Conservation (phyloP, 2,329 filamentous ascomycete genomes). For the Emericellopsis atlantica region DNA sequence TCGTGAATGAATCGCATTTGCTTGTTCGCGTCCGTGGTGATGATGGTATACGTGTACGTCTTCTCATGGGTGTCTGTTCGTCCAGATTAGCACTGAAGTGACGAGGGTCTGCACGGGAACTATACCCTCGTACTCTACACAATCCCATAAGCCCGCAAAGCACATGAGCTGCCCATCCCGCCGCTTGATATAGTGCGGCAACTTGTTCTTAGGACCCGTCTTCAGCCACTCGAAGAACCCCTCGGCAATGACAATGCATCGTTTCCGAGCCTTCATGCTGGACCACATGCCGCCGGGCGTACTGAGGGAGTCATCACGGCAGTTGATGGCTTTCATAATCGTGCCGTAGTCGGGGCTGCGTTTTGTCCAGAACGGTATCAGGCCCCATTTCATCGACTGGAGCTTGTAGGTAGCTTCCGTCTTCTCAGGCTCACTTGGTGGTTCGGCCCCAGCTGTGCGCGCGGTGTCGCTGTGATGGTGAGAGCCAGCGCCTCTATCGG, state of each 20-base stretch:
- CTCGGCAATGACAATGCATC: conserved; percentile 78
- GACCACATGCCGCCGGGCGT: conserved; percentile 78
- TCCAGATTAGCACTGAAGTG: neutral
- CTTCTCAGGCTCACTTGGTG: conserved; percentile 1
- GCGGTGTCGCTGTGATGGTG: conserved; percentile 6
- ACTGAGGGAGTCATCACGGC: conserved; percentile 74
- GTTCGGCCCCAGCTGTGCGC: neutral
- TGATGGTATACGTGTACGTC: conserved; percentile 82
- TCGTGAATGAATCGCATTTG: conserved; percentile 82
- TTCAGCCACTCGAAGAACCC: conserved; percentile 97
- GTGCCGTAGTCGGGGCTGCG: conserved; percentile 64
- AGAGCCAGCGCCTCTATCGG: conserved; percentile 43
- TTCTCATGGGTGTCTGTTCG: conserved; percentile 36
- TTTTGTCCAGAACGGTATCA: conserved; percentile 91
- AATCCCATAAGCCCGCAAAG: conserved; percentile 87
- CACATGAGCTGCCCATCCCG: conserved; percentile 77
- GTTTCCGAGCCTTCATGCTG: conserved; percentile 77
- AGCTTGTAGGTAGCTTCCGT: conserved; percentile 49
- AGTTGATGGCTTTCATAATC: conserved; percentile 86
- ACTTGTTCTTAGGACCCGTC: conserved; percentile 60
- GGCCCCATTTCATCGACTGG: conserved; percentile 91
- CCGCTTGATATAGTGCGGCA: conserved; percentile 74
- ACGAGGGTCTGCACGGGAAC: neutral
- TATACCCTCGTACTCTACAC: conserved; percentile 64
- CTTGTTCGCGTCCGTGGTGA: conserved; percentile 78